A percentile compares a stretch with the other conserved stretches of the same genome.
These are phyloP conservation scores for Adansonia digitata DNA, from an alignment of 345 rosid genomes.

Conservation along the genomic window DNA sequence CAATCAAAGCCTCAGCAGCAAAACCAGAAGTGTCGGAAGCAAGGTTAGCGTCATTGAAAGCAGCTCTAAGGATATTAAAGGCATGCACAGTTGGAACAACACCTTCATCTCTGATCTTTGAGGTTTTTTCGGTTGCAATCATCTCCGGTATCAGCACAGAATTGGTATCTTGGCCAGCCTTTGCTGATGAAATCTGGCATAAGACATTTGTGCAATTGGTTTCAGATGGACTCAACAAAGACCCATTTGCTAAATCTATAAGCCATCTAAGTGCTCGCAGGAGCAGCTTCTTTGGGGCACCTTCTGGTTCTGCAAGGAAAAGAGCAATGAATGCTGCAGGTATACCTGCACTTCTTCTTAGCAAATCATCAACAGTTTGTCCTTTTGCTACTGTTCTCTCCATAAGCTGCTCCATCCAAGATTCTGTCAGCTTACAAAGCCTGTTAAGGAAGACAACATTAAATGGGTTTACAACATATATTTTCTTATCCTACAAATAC, in stretches of 20 bases:
- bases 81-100: slow-evolving; percentile 94
- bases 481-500: not conserved
- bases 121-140: slow-evolving; percentile 41
- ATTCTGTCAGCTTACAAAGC: slow-evolving; percentile 82
- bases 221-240: slow-evolving; percentile 36
- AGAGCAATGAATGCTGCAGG: slow-evolving; percentile 94
- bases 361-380: slow-evolving; percentile 84
- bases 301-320: slow-evolving; percentile 92
- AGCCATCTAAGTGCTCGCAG: slow-evolving; percentile 83
- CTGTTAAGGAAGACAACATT: slow-evolving; percentile 32
- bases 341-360: slow-evolving; percentile 98
- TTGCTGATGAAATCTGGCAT: slow-evolving; percentile 23
- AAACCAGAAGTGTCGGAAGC: slow-evolving; percentile 95
- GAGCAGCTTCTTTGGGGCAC: slow-evolving; percentile 91
- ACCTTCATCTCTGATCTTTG: slow-evolving; percentile 91
- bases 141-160: slow-evolving; percentile 24
- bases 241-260: slow-evolving; percentile 60
- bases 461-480: not conserved
- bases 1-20: slow-evolving; percentile 84
- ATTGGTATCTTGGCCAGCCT: slow-evolving; percentile 25
- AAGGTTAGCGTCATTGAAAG: slow-evolving; percentile 91
- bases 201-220: slow-evolving; percentile 21
- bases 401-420: slow-evolving; percentile 97
- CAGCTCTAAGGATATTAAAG: slow-evolving; percentile 82
- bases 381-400: slow-evolving; percentile 80